These are phyloP conservation scores for Casuarina cunninghamiana DNA, from an alignment of 306 rosid genomes.

Conservation along the genomic window DNA sequence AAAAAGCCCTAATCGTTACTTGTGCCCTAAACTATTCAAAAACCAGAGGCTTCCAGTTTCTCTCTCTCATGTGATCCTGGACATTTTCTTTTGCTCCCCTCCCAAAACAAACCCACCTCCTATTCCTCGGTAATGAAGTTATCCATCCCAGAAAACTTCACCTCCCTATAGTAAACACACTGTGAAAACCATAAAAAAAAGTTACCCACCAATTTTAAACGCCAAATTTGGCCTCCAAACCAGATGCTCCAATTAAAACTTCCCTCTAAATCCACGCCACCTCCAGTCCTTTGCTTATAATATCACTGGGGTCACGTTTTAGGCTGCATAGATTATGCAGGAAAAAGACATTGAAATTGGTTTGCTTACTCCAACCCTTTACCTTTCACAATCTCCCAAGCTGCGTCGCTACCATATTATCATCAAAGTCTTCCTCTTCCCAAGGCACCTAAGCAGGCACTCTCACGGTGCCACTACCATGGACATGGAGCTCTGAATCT, in stretches of 20 bases:
- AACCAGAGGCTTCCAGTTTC: slow-evolving; percentile 22
- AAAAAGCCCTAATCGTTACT: slow-evolving; percentile 62
- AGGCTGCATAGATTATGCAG: slow-evolving; percentile 31
- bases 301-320: slow-evolving; percentile 34
- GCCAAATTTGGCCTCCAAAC: slow-evolving; percentile 18
- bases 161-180: slow-evolving; percentile 36
- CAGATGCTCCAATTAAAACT: slow-evolving; percentile 32
- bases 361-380: slow-evolving; percentile 49
- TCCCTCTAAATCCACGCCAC: slow-evolving; percentile 48
- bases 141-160: slow-evolving; percentile 45
- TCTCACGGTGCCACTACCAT: slow-evolving; percentile 37
- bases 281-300: slow-evolving; percentile 26
- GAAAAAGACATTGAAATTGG: slow-evolving; percentile 46
- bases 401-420: slow-evolving; percentile 41
- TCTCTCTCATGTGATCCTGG: slow-evolving; percentile 42
- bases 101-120: slow-evolving; percentile 91
- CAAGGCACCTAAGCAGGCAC: slow-evolving; percentile 45
- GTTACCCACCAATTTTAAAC: neutral
- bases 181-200: slow-evolving; percentile 27
- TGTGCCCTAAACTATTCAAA: slow-evolving; percentile 63
- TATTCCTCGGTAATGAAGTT: slow-evolving; percentile 68
- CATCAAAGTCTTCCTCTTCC: slow-evolving; percentile 55
- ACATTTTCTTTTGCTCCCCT: slow-evolving; percentile 56
- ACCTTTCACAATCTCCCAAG: slow-evolving; percentile 80
- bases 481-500: slow-evolving; percentile 68